Evolutionary conservation across 2,329 filamentous ascomycete species (phyloP).

Genomic region (Pseudomassariella vexata): DNA sequence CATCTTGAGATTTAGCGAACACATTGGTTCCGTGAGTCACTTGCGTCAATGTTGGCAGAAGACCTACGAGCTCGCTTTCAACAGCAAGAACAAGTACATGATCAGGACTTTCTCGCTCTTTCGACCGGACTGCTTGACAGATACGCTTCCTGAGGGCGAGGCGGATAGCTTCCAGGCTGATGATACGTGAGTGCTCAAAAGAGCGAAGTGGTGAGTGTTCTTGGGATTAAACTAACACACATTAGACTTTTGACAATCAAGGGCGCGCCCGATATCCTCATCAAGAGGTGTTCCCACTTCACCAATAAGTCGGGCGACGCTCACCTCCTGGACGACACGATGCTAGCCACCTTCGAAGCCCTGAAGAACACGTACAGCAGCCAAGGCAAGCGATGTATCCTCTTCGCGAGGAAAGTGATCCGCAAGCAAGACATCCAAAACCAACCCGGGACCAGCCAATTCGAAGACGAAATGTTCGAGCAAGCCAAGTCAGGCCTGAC

Average conservation of each 20-base stretch:
- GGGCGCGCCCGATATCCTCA: constrained; percentile 69
- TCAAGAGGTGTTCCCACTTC: constrained; percentile 55
- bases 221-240: no score
- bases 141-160: constrained; percentile 31
- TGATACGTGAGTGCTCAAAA: constrained; percentile 29
- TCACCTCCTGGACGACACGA: constrained; percentile 39
- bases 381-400: constrained; percentile 61
- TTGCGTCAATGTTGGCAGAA: constrained; percentile 59
- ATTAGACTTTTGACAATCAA: constrained; percentile 68
- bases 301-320: constrained; percentile 50
- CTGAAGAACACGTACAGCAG: constrained; percentile 65
- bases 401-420: constrained; percentile 58
- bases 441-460: constrained; percentile 38
- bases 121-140: constrained; percentile 27
- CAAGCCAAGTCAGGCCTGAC: constrained; percentile 57
- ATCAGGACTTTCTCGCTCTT: constrained; percentile 52
- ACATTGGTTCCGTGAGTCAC: constrained; percentile 53
- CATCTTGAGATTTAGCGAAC: constrained; percentile 65
- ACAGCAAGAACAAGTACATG: constrained; percentile 83
- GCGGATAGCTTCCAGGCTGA: constrained; percentile 26
- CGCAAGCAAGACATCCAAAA: constrained; percentile 30
- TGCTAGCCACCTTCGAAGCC: constrained; percentile 41
- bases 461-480: constrained; percentile 52
- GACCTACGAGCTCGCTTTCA: constrained; percentile 66
- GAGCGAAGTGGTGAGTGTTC: no score